Evolutionary conservation across 2,329 filamentous ascomycete genomes (phyloP).

Genomic region (Sordariomycetes sp.): DNA sequence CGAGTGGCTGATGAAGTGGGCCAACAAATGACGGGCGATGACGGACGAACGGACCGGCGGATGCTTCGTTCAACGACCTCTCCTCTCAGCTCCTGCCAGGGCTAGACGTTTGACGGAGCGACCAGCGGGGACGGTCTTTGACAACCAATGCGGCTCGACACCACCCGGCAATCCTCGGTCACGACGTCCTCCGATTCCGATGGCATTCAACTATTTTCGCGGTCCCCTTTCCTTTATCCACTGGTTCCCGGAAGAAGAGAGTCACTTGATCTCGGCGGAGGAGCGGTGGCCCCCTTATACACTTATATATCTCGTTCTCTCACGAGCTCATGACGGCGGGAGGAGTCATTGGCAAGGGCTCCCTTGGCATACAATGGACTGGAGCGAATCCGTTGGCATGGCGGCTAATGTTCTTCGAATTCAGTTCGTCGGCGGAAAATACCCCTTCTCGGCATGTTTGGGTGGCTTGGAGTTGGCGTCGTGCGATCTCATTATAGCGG

Average conservation of each 20-base stretch:
- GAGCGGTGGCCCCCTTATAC: neutral
- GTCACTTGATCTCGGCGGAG: neutral
- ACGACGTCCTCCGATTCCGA: neutral
- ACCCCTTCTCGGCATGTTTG: neutral
- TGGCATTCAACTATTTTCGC: neutral
- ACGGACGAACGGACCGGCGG: neutral
- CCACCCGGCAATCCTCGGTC: neutral
- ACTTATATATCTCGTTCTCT: slow-evolving; percentile 21
- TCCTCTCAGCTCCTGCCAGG: neutral
- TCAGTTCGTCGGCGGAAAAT: neutral
- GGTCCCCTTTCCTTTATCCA: neutral
- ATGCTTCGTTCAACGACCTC: neutral
- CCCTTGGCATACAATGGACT: neutral
- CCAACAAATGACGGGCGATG: slow-evolving; percentile 40
- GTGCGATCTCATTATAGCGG: neutral
- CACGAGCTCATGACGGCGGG: slow-evolving; percentile 19
- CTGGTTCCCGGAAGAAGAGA: neutral
- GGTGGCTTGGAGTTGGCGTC: neutral
- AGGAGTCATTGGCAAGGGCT: slow-evolving; percentile 1
- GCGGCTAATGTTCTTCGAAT: neutral
- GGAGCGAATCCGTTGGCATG: neutral
- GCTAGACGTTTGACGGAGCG: neutral
- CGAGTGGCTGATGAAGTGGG: slow-evolving; percentile 89
- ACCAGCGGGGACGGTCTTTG: neutral
- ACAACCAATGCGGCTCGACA: neutral